phyloP scores from a whole-genome alignment of 2,329 filamentous ascomycete species.

The Chrysoporthe deuterocubensis region DNA sequence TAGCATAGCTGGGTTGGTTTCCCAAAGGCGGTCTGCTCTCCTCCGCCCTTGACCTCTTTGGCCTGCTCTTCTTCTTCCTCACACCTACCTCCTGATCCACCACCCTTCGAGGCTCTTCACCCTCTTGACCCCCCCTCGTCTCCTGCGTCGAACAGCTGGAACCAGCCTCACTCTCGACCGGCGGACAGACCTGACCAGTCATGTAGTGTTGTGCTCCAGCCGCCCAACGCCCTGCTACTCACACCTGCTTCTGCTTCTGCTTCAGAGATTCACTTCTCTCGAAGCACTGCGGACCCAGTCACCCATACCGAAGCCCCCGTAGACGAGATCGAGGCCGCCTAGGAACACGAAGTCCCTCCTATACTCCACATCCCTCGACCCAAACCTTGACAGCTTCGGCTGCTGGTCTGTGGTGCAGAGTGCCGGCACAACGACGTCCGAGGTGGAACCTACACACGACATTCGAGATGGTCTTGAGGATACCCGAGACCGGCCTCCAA shows the following conservation, averaged over 20 bases:
- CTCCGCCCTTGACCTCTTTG: constrained; percentile 18
- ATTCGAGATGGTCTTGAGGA: constrained; percentile 47
- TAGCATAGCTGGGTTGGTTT: constrained; percentile 24
- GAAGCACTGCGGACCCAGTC: constrained; percentile 14
- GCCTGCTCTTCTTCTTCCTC: constrained; percentile 15
- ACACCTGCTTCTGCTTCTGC: constrained; percentile 19
- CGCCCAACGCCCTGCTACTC: constrained; percentile 18
- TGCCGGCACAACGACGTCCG: constrained; percentile 15
- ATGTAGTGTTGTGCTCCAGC: constrained; percentile 25
- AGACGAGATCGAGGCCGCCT: constrained; percentile 1
- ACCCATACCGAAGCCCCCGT: background rate
- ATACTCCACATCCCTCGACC: constrained; percentile 4
- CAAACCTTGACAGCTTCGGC: constrained; percentile 29
- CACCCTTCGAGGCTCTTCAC: background rate
- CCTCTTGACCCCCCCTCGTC: constrained; percentile 5
- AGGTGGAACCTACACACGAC: constrained; percentile 26
- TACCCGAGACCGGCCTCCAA: constrained; percentile 62
- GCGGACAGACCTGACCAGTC: constrained; percentile 16
- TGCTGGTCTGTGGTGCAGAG: constrained; percentile 30
- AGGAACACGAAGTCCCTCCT: background rate
- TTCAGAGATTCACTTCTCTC: constrained; percentile 19
- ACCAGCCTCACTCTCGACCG: background rate
- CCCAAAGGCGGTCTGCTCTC: constrained; percentile 13
- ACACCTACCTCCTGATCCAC: constrained; percentile 13
- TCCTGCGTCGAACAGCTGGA: constrained; percentile 3